Conservation (phyloP, 495 filamentous ascomycete genomes). For the Cercophora sp. region DNA sequence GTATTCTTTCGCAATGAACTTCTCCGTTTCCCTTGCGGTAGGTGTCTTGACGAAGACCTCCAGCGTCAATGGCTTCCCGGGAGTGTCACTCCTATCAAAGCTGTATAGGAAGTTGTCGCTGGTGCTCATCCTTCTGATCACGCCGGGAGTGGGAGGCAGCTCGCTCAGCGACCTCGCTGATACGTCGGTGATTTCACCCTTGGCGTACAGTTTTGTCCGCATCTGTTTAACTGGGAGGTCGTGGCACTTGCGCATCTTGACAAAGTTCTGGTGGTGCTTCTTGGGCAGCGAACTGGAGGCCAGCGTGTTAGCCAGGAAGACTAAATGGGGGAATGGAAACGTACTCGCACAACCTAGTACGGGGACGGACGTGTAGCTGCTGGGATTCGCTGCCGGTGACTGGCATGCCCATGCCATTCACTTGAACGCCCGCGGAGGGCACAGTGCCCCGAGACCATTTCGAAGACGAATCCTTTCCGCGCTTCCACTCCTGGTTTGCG, state of each 20-base stretch:
- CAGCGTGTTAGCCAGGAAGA: background rate
- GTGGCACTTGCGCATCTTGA: conserved; percentile 27
- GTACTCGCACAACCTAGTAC: conserved; percentile 12
- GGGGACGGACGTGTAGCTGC: conserved; percentile 30
- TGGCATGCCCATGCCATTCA: conserved; percentile 8
- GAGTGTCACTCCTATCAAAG: conserved; percentile 40
- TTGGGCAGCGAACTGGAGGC: conserved; percentile 19
- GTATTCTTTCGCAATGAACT: conserved; percentile 46
- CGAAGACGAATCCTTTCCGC: conserved; percentile 35
- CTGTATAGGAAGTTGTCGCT: conserved; percentile 40
- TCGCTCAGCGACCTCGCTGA: conserved; percentile 11
- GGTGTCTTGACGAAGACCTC: conserved; percentile 41
- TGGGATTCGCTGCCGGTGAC: conserved; percentile 22
- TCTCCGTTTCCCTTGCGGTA: conserved; percentile 38
- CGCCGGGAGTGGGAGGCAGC: conserved; percentile 21
- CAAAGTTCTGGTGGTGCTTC: conserved; percentile 32
- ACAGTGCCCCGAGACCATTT: conserved; percentile 42
- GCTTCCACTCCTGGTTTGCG: conserved; percentile 39
- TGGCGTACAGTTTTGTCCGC: conserved; percentile 27
- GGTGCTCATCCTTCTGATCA: conserved; percentile 19
- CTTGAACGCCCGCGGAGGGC: conserved; percentile 21
- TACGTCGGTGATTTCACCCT: conserved; percentile 31
- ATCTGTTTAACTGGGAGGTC: conserved; percentile 16
- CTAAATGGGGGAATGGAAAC: background rate
- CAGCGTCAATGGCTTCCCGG: conserved; percentile 34